A percentile compares a stretch with the other conserved stretches of the same genome.
Conservation (phyloP, 2,329 filamentous ascomycete species). For the Arthrinium puccinioides region DNA sequence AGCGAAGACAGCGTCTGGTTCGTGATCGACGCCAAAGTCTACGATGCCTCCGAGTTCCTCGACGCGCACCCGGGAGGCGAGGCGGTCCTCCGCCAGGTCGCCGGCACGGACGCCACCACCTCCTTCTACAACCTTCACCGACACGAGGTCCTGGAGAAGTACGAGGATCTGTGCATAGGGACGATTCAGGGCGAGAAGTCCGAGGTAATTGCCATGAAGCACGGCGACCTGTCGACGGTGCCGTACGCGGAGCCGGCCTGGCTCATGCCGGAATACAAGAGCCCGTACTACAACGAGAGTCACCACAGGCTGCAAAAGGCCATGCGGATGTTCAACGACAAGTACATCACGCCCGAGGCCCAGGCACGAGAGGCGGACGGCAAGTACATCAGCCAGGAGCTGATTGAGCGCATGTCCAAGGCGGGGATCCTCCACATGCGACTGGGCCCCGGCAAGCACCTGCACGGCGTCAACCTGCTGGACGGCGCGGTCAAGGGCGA, state of each 20-base stretch:
- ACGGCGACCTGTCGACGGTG: constrained; percentile 67
- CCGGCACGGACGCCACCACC: constrained; percentile 71
- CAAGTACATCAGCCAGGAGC: constrained; percentile 59
- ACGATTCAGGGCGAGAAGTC: constrained; percentile 68
- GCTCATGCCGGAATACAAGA: constrained; percentile 70
- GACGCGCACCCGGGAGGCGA: constrained; percentile 80
- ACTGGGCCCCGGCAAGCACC: constrained; percentile 73
- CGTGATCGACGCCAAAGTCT: constrained; percentile 81
- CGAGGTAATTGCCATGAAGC: constrained; percentile 60
- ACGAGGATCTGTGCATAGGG: constrained; percentile 67
- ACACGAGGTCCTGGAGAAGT: constrained; percentile 81
- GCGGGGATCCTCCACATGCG: constrained; percentile 73
- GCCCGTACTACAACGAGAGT: constrained; percentile 72
- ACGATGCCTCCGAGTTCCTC: constrained; percentile 78
- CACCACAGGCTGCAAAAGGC: constrained; percentile 63
- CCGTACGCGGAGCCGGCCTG: constrained; percentile 83
- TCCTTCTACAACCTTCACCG: constrained; percentile 90
- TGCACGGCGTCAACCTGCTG: constrained; percentile 63
- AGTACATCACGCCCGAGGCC: constrained; percentile 65
- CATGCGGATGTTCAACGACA: constrained; percentile 66
- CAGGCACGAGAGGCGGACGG: constrained; percentile 69
- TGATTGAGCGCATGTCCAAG: constrained; percentile 74
- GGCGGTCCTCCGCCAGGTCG: constrained; percentile 72
- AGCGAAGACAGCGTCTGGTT: constrained; percentile 72
- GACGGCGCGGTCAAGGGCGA: constrained; percentile 65